A percentile compares a stretch with the other conserved stretches of the same genome.
phyloP scores from a whole-genome alignment of 2,329 filamentous ascomycete species.

The Escovopsis sp. region DNA sequence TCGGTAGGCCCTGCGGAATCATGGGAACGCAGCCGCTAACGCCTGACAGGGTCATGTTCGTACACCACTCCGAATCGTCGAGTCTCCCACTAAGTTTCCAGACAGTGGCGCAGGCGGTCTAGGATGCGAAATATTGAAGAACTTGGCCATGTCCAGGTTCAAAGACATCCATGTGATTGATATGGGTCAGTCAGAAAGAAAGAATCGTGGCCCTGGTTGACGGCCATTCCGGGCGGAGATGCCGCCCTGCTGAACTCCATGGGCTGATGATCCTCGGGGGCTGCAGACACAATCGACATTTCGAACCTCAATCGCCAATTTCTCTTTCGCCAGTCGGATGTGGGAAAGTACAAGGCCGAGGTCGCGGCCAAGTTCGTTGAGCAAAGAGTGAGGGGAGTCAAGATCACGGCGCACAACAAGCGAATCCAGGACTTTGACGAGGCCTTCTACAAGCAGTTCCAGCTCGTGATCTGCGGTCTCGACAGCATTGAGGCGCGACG shows the following conservation, averaged over 20 bases:
- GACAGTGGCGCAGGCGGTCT: constrained; percentile 78
- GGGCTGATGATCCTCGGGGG: not conserved
- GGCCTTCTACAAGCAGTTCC: constrained; percentile 94
- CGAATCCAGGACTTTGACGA: constrained; percentile 96
- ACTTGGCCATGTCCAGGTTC: constrained; percentile 88
- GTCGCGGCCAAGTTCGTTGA: constrained; percentile 87
- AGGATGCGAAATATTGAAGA: constrained; percentile 93
- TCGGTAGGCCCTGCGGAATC: constrained; percentile 27
- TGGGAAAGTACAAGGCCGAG: constrained; percentile 86
- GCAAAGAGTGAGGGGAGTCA: constrained; percentile 74
- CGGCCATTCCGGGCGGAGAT: too few relatives aligned
- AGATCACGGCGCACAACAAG: constrained; percentile 85
- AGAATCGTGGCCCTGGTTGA: too few relatives aligned
- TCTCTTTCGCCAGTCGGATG: constrained; percentile 80
- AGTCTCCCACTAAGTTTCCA: not conserved
- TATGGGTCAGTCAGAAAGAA: constrained; percentile 52
- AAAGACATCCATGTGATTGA: constrained; percentile 97
- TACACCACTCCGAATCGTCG: constrained; percentile 9
- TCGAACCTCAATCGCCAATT: constrained; percentile 97
- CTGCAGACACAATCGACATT: constrained; percentile 84
- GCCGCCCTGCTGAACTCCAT: too few relatives aligned
- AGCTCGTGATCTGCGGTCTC: constrained; percentile 80
- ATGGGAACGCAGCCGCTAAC: constrained; percentile 4
- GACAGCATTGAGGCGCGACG: constrained; percentile 96
- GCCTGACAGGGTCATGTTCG: constrained; percentile 34